These are phyloP conservation scores for Boletus coccyginus DNA, from an alignment of 768 basidiomycete genomes.

Conservation along the genomic window DNA sequence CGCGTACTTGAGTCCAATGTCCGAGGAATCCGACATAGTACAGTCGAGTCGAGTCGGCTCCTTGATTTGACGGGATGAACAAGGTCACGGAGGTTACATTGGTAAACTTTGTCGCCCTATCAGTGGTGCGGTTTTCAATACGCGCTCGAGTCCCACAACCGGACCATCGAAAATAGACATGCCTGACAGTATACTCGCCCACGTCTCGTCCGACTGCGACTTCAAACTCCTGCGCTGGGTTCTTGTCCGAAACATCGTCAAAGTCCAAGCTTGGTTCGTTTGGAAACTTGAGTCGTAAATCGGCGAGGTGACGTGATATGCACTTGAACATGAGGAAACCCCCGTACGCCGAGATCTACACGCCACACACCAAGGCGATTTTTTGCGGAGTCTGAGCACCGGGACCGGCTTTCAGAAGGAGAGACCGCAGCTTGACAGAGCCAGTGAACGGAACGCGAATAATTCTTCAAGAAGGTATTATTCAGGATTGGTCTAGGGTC, in stretches of 20 bases:
- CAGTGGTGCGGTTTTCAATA: background rate
- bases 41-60: conserved; percentile 70
- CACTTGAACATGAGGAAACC: background rate
- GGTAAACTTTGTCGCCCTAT: conserved; percentile 82
- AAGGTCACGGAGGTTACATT: conserved; percentile 79
- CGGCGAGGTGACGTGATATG: background rate
- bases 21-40: conserved; percentile 89
- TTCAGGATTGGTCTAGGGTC: conserved; percentile 3
- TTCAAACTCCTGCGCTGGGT: conserved; percentile 69
- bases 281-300: conserved; percentile 53
- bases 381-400: conserved; percentile 72
- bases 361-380: conserved; percentile 71
- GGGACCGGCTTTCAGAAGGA: conserved; percentile 85
- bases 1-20: conserved; percentile 69
- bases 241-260: conserved; percentile 59
- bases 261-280: conserved; percentile 84
- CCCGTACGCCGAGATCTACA: conserved; percentile 20
- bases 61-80: conserved; percentile 78
- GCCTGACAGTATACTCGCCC: conserved; percentile 86
- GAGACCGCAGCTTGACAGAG: conserved; percentile 76
- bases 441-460: conserved; percentile 85
- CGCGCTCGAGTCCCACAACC: background rate
- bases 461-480: conserved; percentile 47
- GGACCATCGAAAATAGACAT: conserved; percentile 18
- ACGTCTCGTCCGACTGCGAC: conserved; percentile 71